Evolutionary conservation across 805 yeast species (phyloP).

Genomic region (Saccharomyces kudriavzevii): DNA sequence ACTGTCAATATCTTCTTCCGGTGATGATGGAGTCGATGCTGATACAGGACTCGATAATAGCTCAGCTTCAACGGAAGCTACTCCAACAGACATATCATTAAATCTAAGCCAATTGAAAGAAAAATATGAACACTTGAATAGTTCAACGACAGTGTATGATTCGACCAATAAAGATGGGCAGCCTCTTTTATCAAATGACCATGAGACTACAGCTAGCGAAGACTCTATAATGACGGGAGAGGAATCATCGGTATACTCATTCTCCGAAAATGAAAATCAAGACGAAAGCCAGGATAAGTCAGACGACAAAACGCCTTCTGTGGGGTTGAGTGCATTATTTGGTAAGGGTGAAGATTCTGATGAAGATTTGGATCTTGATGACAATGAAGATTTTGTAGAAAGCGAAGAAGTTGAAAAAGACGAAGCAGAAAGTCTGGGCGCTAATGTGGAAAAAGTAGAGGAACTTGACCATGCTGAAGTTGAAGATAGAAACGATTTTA

Average conservation of each 20-base stretch:
- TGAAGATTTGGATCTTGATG: slow-evolving; percentile 3
- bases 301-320: background rate
- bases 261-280: slow-evolving; percentile 11
- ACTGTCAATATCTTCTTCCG: background rate
- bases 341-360: slow-evolving; percentile 5
- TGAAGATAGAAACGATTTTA: slow-evolving; percentile 11
- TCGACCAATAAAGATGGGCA: slow-evolving; percentile 1
- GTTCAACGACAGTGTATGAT: background rate
- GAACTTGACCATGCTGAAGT: slow-evolving; percentile 13
- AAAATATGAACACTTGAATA: slow-evolving; percentile 33
- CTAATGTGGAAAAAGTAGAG: slow-evolving; percentile 18
- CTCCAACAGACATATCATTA: slow-evolving; percentile 19
- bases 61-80: slow-evolving; percentile 26
- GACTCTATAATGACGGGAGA: slow-evolving; percentile 12
- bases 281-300: slow-evolving; percentile 1
- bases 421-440: slow-evolving; percentile 7
- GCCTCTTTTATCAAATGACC: background rate
- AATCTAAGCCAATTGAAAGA: slow-evolving; percentile 37
- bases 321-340: background rate
- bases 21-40: slow-evolving; percentile 19
- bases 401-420: background rate
- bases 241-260: slow-evolving; percentile 11
- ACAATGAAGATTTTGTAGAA: slow-evolving; percentile 5
- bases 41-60: slow-evolving; percentile 2
- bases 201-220: background rate